These are phyloP conservation scores for Ogataea methanolica DNA, from an alignment of 805 yeast genomes.

Conservation along the genomic window DNA sequence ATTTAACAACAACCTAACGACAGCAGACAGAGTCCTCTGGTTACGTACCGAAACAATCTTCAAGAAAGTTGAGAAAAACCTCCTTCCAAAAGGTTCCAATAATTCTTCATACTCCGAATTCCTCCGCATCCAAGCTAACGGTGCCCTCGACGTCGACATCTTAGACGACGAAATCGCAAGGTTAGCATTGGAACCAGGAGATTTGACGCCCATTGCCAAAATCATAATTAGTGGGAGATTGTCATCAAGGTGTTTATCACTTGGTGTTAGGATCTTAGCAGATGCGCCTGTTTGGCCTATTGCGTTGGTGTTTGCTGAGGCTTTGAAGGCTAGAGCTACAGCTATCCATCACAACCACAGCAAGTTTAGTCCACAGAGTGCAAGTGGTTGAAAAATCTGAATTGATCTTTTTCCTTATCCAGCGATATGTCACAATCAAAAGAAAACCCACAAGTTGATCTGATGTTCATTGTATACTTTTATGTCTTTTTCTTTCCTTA, in stretches of 20 bases:
- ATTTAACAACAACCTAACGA: constrained; percentile 17
- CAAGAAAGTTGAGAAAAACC: constrained; percentile 53
- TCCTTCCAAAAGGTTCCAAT: constrained; percentile 49
- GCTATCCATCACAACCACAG: constrained; percentile 25
- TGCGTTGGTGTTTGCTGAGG: constrained; percentile 75
- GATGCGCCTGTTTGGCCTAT: constrained; percentile 89
- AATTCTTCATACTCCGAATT: constrained; percentile 54
- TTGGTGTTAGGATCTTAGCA: constrained; percentile 73
- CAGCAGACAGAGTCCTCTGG: constrained; percentile 59
- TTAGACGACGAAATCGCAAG: constrained; percentile 47
- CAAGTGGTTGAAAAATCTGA: not conserved
- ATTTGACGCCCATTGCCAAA: constrained; percentile 39
- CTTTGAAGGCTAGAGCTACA: constrained; percentile 61
- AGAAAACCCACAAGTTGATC: too few relatives aligned
- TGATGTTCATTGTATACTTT: too few relatives aligned
- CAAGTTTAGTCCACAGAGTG: constrained; percentile 14
- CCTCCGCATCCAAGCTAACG: constrained; percentile 53
- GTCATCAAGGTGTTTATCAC: constrained; percentile 53
- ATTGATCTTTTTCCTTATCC: not conserved
- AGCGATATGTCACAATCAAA: not conserved
- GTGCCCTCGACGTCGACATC: constrained; percentile 49
- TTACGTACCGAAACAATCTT: constrained; percentile 56
- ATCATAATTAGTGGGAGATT: constrained; percentile 46
- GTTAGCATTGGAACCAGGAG: constrained; percentile 41
- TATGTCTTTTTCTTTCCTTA: too few relatives aligned